A percentile compares a stretch with the other conserved stretches of the same genome.
Conservation (phyloP, 2,329 filamentous ascomycete genomes). For the Sclerotinia subarctica region DNA sequence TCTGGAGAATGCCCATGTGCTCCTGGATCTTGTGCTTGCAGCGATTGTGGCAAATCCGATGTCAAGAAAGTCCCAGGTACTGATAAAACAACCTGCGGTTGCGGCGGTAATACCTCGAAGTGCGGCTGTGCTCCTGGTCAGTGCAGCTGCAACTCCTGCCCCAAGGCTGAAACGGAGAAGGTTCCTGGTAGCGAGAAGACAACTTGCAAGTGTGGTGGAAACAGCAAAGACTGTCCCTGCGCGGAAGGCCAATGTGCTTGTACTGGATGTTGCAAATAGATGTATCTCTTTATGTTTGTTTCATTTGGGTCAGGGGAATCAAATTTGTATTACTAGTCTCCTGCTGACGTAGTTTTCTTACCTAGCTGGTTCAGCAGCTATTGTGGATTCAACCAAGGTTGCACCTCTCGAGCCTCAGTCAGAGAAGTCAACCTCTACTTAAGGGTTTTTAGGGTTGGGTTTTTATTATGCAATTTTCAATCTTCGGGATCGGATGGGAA, state of each 20-base stretch:
- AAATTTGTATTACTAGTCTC: slow-evolving; percentile 26
- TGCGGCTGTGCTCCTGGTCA: slow-evolving; percentile 42
- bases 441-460: slow-evolving; percentile 20
- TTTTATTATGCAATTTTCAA: background rate
- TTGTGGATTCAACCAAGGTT: slow-evolving; percentile 34
- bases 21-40: slow-evolving; percentile 47
- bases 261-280: slow-evolving; percentile 31
- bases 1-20: slow-evolving; percentile 45
- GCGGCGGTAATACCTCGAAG: slow-evolving; percentile 39
- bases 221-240: slow-evolving; percentile 39
- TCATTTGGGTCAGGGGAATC: slow-evolving; percentile 17
- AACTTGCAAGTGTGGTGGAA: slow-evolving; percentile 40
- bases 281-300: slow-evolving; percentile 16
- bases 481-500: slow-evolving; percentile 1
- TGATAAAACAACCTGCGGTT: slow-evolving; percentile 43
- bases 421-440: slow-evolving; percentile 32
- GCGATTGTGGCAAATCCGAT: slow-evolving; percentile 47
- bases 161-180: slow-evolving; percentile 41
- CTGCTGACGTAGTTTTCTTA: slow-evolving; percentile 30
- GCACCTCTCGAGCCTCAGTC: slow-evolving; percentile 32
- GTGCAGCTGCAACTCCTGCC: slow-evolving; percentile 42
- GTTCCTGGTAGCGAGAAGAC: slow-evolving; percentile 41
- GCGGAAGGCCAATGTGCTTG: slow-evolving; percentile 36
- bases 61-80: slow-evolving; percentile 40
- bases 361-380: slow-evolving; percentile 28